Base-by-base conservation (phyloP, 495 filamentous ascomycete genomes). In the Penicillium coffeae region DNA sequence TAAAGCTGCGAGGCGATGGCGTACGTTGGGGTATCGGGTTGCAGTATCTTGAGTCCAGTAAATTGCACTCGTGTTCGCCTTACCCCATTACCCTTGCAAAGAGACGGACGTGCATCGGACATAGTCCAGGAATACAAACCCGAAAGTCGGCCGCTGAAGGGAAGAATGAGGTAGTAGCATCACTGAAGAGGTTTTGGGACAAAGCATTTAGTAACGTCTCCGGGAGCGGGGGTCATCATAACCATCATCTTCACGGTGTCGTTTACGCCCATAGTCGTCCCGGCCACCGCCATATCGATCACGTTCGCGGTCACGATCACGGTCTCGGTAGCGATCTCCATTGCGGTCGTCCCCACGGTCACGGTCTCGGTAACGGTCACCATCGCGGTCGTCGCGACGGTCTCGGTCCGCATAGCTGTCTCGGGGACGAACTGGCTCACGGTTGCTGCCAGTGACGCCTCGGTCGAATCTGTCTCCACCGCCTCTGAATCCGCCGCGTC, bases 161-260 rank as follows among this genome's bases (percentile, higher is more conserved):
- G 48, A 55, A 57, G 50, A 30, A 10, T 49, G 46, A 37, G 55
- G 50, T 53, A 51, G 38, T 32, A 55, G 35, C 37, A 42, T 47
- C 54, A 47, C 38, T 54, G 12, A 21, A 38, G 12, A 30, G n/a
- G n/a, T 38, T 49, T 19, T 5, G 2, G 15, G 21, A 5, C 10
- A 30, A 21, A 50, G 44, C 18, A 45, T 45, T 72, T 75, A 90
- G 73, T 91, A 90, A 59, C 88, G 84, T 66, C 87, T 81, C 59
- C 88, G 79, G 62, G 83, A 86, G 47, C 89, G 81, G 32, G 86
- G 82, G 65, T 93, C 88, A 56, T 92, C 87, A 62, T 89, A 83
- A 51, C 79, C 66, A 60, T 81, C 75, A 59, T 73, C 72, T 41
- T 78, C 75, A 62, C 79, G 73, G 51, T 71, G 60, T 55, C 81